Evolutionary conservation across 129 eudicot genomes (phyloP).

Genomic region (Cynara cardunculus): DNA sequence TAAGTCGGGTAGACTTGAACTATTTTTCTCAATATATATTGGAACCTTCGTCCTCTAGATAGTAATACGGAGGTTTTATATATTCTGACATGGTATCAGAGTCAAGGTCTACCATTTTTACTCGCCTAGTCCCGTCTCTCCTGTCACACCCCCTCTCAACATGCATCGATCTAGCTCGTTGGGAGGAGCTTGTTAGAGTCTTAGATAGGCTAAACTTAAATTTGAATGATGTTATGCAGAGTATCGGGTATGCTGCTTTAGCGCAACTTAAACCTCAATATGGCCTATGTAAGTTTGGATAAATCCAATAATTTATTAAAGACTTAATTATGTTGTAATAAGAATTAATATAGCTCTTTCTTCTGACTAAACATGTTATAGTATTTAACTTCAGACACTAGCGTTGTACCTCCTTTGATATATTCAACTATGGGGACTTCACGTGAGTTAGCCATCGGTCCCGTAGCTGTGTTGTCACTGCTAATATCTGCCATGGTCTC

Average conservation of each 20-base stretch:
- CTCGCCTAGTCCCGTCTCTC: too few species aligned
- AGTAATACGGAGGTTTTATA: too few species aligned
- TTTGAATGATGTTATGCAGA: slow-evolving; percentile 30
- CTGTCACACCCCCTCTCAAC: too few species aligned
- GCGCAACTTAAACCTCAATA: slow-evolving; percentile 80
- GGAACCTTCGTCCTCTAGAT: too few species aligned
- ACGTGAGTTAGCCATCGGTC: slow-evolving; percentile 86
- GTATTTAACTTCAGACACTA: slow-evolving; percentile 43
- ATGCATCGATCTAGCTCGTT: too few species aligned
- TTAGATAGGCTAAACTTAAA: too few species aligned
- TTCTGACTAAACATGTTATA: not conserved
- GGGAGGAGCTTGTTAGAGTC: too few species aligned
- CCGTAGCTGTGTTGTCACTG: slow-evolving; percentile 86
- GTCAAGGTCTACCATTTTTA: too few species aligned
- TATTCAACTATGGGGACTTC: slow-evolving; percentile 89
- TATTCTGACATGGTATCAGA: too few species aligned
- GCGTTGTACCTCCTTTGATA: slow-evolving; percentile 83
- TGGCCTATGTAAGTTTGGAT: slow-evolving; percentile 69
- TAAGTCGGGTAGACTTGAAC: too few species aligned
- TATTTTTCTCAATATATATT: too few species aligned
- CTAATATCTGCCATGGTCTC: slow-evolving; percentile 60
- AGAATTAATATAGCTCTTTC: not conserved
- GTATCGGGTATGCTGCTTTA: slow-evolving; percentile 79
- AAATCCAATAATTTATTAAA: not conserved
- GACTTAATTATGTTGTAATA: not conserved